Conservation (phyloP, 2,329 filamentous ascomycete species). For the Fusarium luffae region DNA sequence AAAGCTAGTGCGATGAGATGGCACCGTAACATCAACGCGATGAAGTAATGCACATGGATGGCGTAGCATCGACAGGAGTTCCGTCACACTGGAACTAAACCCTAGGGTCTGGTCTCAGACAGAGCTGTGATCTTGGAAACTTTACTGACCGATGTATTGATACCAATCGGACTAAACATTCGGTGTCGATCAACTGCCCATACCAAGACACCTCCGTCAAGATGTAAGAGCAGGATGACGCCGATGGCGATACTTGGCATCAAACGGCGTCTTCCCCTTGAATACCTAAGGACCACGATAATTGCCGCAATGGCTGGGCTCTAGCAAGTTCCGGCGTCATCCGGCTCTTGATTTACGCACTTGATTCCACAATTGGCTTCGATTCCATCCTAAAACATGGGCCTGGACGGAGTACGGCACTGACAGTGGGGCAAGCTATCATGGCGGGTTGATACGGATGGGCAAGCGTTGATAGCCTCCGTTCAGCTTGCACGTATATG, state of each 20-base stretch:
- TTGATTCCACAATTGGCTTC: conserved; percentile 32
- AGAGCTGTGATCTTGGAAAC: not conserved
- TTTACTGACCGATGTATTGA: not conserved
- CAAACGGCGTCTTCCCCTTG: not conserved
- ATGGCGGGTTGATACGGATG: conserved; percentile 39
- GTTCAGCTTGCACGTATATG: conserved; percentile 33
- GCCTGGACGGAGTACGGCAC: conserved; percentile 33
- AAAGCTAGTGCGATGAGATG: conserved; percentile 1
- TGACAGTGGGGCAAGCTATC: conserved; percentile 37
- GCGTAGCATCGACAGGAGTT: conserved; percentile 4
- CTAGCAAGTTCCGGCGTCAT: conserved; percentile 13
- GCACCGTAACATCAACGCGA: conserved; percentile 2
- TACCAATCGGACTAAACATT: not conserved
- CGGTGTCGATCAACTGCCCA: not conserved
- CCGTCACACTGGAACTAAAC: conserved; percentile 14
- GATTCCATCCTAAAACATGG: conserved; percentile 30
- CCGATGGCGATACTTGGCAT: conserved; percentile 16
- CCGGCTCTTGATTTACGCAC: conserved; percentile 2
- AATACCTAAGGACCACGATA: conserved; percentile 20
- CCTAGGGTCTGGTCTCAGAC: not conserved
- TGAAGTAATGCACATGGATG: conserved; percentile 12
- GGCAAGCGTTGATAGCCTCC: conserved; percentile 30
- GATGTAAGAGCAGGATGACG: conserved; percentile 18
- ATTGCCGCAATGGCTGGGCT: conserved; percentile 39
- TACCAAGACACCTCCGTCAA: not conserved